Base-by-base conservation (phyloP, 176 grass and related monocot genomes). In the Carex parvula region DNA sequence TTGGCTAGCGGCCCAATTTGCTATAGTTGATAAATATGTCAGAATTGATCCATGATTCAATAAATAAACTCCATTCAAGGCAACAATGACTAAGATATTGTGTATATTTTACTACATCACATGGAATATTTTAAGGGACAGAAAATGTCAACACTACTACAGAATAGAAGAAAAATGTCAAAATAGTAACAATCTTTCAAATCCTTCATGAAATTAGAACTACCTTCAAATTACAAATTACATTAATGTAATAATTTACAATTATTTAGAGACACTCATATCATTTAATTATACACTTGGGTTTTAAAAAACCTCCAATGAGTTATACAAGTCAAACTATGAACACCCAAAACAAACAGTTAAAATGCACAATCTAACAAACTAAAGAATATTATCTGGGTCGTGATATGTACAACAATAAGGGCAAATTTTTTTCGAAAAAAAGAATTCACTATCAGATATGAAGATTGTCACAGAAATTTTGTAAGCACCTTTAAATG, bases 331-430 rank as follows among this genome's bases (percentile, higher is more conserved):
- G 52, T 78, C 26, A 55, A 78, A 57, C 73, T 78, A 56, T 52
- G 56, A 56, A 30, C 24, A 78, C 73, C 73, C 24, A 57, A 30
- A 55, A 55, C 72, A 78, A 78, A 77, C 9, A 17, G 24, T 33
- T 32, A 33, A 78, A 54, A 55, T 53, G 72, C 73, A 78, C 14
- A 1, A 57, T 78, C 50, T 78, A 77, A 57, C 50, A 78, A 55
- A 33, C 10, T 32, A 26, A 48, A 72, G 24, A 74, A 53, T 14
- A 1, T 12, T 50, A 74, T 16, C 12, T 68, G 7, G 52, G 52
- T 16, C 7, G 73, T 56, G 24, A 50, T 78, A 78, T 78, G 48
- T 78, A 78, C 73, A 78, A 37, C 35, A 78, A 52, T 18, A 56
- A 32, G 7, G 52, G 52, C 52, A 78, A 55, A 57, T 56, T 78